phyloP scores from a whole-genome alignment of 148 eudicot genomes.

The Rhododendron griersonianum region DNA sequence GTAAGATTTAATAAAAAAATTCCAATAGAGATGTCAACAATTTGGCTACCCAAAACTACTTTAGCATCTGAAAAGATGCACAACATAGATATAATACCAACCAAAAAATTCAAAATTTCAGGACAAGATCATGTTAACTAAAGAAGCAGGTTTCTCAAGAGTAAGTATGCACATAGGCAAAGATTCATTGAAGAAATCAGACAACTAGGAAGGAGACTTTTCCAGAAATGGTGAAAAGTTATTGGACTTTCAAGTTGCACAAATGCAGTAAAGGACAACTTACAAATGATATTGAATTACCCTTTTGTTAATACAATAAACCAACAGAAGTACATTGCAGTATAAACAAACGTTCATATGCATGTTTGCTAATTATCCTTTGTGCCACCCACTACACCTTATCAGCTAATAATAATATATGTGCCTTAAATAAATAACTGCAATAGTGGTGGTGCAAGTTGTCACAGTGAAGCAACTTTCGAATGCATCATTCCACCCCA shows the following conservation, averaged over 20 bases:
- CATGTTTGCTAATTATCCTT: not conserved
- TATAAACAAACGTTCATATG: not conserved
- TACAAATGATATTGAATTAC: not conserved
- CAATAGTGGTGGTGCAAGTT: not conserved
- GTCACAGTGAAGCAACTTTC: not conserved
- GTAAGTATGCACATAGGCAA: not conserved
- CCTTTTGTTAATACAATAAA: not conserved
- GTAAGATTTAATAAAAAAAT: not conserved
- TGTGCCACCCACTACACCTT: not conserved
- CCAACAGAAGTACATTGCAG: not conserved
- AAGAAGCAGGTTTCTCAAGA: not conserved
- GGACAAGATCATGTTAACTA: not conserved
- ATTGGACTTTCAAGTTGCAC: not conserved
- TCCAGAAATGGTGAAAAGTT: conserved; percentile 4
- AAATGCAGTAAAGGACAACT: not conserved
- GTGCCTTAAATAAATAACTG: not conserved
- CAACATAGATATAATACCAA: not conserved
- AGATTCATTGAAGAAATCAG: not conserved
- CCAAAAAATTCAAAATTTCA: not conserved
- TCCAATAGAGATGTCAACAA: not conserved
- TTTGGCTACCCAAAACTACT: conserved; percentile 3
- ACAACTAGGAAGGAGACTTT: conserved; percentile 5
- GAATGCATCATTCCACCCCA: not conserved
- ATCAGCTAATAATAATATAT: not conserved
- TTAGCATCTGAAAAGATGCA: not conserved